Evolutionary conservation across 208 protist genomes (phyloP).

Genomic region (Angomonas ambiguus): DNA sequence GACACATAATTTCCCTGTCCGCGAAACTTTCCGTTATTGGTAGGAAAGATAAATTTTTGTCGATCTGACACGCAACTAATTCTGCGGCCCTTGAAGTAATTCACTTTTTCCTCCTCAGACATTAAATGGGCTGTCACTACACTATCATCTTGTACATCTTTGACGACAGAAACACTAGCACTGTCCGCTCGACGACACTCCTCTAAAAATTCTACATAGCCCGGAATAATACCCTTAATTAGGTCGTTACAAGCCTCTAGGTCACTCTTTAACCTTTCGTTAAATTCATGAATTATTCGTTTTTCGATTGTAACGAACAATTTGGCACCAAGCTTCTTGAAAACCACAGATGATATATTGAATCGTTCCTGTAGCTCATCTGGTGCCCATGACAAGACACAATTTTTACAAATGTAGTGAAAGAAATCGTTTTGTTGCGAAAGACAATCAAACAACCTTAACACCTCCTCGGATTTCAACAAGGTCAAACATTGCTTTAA

Average conservation of each 20-base stretch:
- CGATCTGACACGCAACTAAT: background rate
- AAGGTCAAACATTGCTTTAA: slow-evolving; percentile 24
- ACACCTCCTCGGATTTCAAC: background rate
- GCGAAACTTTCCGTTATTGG: slow-evolving; percentile 30
- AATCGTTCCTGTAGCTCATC: background rate
- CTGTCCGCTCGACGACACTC: slow-evolving; percentile 17
- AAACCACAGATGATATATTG: background rate
- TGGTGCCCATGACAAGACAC: background rate
- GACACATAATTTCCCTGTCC: slow-evolving; percentile 23
- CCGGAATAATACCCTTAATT: slow-evolving; percentile 23
- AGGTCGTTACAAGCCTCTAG: slow-evolving; percentile 20
- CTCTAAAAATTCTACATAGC: slow-evolving; percentile 15
- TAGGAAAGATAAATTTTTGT: slow-evolving; percentile 28
- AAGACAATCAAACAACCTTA: background rate
- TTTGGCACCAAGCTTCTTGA: background rate
- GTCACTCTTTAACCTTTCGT: slow-evolving; percentile 13
- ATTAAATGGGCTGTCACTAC: slow-evolving; percentile 2
- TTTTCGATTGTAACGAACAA: slow-evolving; percentile 5
- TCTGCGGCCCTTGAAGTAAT: slow-evolving; percentile 41
- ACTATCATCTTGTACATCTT: background rate
- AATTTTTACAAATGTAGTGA: background rate
- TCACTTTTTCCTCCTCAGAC: slow-evolving; percentile 22
- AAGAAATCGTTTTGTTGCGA: background rate
- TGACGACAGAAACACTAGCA: background rate
- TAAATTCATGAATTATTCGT: background rate